A percentile compares a stretch with the other conserved stretches of the same genome.
These are phyloP conservation scores for Atkinsonella texensis DNA, from an alignment of 2,329 filamentous ascomycete genomes.

Conservation along the genomic window DNA sequence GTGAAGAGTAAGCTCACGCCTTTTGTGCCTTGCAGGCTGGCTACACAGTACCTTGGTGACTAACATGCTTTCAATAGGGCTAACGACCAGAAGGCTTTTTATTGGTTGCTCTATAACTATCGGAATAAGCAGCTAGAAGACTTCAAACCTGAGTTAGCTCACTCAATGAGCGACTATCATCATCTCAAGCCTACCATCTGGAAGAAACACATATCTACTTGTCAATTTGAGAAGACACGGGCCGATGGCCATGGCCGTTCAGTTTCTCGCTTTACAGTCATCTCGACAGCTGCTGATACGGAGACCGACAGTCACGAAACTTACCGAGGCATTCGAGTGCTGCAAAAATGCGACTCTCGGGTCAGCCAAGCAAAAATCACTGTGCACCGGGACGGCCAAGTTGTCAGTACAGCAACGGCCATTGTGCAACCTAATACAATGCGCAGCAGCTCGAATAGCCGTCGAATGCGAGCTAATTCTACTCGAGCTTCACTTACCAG, in stretches of 20 bases:
- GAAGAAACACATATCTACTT: conserved; percentile 49
- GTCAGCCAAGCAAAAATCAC: conserved; percentile 55
- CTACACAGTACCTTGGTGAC: conserved; percentile 1
- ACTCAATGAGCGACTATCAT: conserved; percentile 86
- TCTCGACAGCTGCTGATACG: conserved; percentile 46
- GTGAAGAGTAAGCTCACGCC: conserved; percentile 41
- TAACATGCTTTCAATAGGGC: conserved; percentile 35
- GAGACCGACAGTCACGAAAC: conserved; percentile 65
- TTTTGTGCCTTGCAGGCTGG: not conserved
- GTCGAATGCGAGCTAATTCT: conserved; percentile 18
- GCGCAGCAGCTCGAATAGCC: conserved; percentile 23
- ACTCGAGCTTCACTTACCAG: conserved; percentile 17
- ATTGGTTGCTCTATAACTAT: conserved; percentile 72
- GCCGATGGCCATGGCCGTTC: conserved; percentile 38
- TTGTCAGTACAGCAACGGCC: conserved; percentile 12
- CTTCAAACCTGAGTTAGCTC: conserved; percentile 67
- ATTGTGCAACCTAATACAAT: conserved; percentile 18
- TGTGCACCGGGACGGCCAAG: conserved; percentile 45
- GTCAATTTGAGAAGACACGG: conserved; percentile 40
- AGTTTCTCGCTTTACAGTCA: conserved; percentile 52
- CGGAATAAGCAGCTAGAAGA: conserved; percentile 77
- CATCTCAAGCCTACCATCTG: conserved; percentile 51
- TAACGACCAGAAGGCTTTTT: conserved; percentile 91
- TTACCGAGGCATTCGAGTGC: conserved; percentile 55
- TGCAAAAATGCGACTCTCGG: conserved; percentile 29